Conservation (phyloP, 257 asterid species). For the Vinca minor region DNA sequence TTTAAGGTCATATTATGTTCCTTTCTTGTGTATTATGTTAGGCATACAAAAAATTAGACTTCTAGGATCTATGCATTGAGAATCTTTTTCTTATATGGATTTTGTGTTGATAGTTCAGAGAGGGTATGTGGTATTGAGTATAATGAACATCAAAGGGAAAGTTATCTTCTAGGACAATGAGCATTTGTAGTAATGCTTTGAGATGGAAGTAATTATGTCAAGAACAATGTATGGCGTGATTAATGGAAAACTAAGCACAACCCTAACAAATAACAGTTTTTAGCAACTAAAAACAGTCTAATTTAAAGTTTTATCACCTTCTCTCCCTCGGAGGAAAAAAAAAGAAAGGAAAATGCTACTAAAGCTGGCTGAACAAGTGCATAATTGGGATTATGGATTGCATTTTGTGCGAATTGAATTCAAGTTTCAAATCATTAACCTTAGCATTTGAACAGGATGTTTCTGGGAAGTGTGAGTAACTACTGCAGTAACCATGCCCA, state of each 20-base stretch:
- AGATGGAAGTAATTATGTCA: neutral
- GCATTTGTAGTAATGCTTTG: neutral
- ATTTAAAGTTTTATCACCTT: neutral
- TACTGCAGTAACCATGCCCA: slow-evolving; percentile 40
- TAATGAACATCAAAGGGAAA: neutral
- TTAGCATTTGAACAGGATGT: slow-evolving; percentile 33
- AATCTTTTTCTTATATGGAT: neutral
- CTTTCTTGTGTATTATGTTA: neutral
- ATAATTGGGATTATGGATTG: neutral
- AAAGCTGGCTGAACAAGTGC: neutral
- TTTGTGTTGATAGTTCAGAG: neutral
- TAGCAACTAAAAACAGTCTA: neutral
- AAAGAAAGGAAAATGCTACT: neutral
- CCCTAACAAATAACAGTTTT: neutral
- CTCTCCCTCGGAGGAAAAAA: too few species aligned
- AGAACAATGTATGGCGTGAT: neutral
- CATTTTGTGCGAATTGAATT: neutral
- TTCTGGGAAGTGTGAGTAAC: slow-evolving; percentile 47
- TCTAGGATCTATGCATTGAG: neutral
- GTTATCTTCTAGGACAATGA: neutral
- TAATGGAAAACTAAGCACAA: neutral
- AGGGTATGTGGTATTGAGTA: neutral
- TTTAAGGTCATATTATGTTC: neutral
- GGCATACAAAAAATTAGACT: neutral
- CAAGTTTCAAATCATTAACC: neutral